Percentiles rank a stretch among this genome's conserved stretches.
Conservation (phyloP, 83 land plant species). For the Picea abies region DNA sequence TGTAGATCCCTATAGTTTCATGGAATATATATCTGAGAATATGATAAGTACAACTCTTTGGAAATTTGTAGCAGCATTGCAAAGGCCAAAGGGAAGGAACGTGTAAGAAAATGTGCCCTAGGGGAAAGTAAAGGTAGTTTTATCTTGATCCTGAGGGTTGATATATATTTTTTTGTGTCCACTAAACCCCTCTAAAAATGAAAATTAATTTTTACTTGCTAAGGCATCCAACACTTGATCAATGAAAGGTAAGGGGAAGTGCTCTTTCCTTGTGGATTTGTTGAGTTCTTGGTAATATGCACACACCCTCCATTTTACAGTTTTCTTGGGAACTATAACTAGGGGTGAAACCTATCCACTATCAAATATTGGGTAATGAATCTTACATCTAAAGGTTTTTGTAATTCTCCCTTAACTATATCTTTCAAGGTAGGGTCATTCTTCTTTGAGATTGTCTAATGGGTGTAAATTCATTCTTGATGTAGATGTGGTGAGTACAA, state of each 20-base stretch:
- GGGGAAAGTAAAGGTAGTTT: not conserved
- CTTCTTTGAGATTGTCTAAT: too few species aligned
- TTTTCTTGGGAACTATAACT: too few species aligned
- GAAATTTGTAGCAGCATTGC: not conserved
- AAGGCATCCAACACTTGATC: not conserved
- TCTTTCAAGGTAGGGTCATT: too few species aligned
- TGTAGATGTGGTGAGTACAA: too few species aligned
- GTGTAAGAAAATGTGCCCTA: not conserved
- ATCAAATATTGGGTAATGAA: too few species aligned
- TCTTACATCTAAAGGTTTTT: too few species aligned
- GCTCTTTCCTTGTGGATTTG: not conserved
- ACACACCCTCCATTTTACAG: too few species aligned
- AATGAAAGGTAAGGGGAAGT: not conserved
- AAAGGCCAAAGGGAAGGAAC: not conserved
- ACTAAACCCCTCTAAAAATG: not conserved
- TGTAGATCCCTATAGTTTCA: not conserved
- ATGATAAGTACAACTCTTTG: not conserved
- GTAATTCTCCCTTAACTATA: too few species aligned
- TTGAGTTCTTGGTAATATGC: not conserved
- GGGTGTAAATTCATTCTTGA: too few species aligned
- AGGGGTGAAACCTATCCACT: too few species aligned
- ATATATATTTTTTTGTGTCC: not conserved
- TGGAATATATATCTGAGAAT: not conserved
- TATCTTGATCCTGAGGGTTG: not conserved
- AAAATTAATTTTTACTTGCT: not conserved